A percentile compares a stretch with the other conserved stretches of the same genome.
These are phyloP conservation scores for Chrysanthemum seticuspe DNA, from an alignment of 129 eudicot genomes.

Conservation along the genomic window DNA sequence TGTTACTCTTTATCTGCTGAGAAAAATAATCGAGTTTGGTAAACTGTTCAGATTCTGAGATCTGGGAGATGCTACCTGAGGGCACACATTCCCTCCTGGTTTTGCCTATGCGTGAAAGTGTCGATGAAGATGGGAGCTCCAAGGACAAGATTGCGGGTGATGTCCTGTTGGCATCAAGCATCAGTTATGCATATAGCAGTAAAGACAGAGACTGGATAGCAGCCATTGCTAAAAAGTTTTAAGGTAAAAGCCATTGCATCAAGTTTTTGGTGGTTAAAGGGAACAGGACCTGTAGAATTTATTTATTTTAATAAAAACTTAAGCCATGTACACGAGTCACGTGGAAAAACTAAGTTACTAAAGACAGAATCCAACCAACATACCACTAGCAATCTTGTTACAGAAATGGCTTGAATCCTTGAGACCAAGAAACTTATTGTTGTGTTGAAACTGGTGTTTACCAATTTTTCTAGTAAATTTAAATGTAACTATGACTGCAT, in stretches of 20 bases:
- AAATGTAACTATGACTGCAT: too few species aligned
- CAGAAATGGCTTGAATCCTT: too few species aligned
- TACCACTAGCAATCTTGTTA: too few species aligned
- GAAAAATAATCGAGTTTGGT: not conserved
- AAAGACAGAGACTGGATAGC: slow-evolving; percentile 81
- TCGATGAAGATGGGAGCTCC: slow-evolving; percentile 4
- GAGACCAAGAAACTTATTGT: too few species aligned
- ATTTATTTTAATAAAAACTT: too few species aligned
- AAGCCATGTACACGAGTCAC: too few species aligned
- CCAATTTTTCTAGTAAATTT: too few species aligned
- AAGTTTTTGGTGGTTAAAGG: not conserved
- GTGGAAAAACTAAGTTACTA: too few species aligned
- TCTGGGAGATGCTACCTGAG: slow-evolving; percentile 66
- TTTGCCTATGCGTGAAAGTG: slow-evolving; percentile 50
- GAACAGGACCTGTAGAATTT: too few species aligned
- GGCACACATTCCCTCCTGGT: slow-evolving; percentile 70
- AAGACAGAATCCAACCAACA: too few species aligned
- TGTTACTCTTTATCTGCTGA: not conserved
- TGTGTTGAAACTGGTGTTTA: too few species aligned
- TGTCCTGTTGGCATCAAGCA: slow-evolving; percentile 75
- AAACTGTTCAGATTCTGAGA: slow-evolving; percentile 49
- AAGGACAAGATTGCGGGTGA: slow-evolving; percentile 43
- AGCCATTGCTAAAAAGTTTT: slow-evolving; percentile 68
- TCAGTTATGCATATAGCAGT: slow-evolving; percentile 57
- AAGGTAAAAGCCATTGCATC: slow-evolving; percentile 33